Evolutionary conservation across 768 basidiomycete species (phyloP), one percentile per base, ranked within the genome.

Genomic region (Tricholoma terreum): DNA sequence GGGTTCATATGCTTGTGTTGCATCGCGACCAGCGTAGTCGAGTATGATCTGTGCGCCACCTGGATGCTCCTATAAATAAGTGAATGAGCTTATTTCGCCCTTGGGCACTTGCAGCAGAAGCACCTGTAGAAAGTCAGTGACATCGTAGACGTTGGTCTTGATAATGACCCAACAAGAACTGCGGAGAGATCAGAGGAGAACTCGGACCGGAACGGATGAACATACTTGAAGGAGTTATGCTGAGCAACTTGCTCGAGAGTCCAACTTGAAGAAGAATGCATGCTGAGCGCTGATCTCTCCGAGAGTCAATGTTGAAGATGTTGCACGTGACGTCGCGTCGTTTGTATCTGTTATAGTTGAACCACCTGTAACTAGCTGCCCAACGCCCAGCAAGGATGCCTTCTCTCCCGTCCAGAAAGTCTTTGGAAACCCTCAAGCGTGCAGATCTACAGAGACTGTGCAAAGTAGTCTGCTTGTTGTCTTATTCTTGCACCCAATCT

Each of bases 131-230:
- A 92, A 90, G 36, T 87, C 86, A 6, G 90, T 90, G 53, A 92
- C 88, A 73, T 93, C 90, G 73, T 93, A 93, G n/a, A 92, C 91
- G 54, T 81, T 77, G 70, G 86, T 82, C 51, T 80, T 77, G 61
- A 94, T 88, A 66, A 93, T 84, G 62, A 94, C 85, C 92, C 92
- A 94, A 67, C 90, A 92, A 15, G 87, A 88, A 36, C 87, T 89
- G 58, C 24, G 45, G 38, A n/a, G 40, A 38, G 30, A 49, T 62
- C 61, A 48, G 63, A 58, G 7, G 10, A 55, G n/a, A n/a, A 33
- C 6, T 33, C 11, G 57, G 19, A 30, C 11, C 50, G 59, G 17
- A 27, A 22, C 14, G 21, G 45, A 51, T 34, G 43, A 19, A 69
- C 76, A 38, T 57, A 87, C 88, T 73, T 66, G 17, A 71, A 40